Base-by-base conservation (phyloP, 75 land plant genomes). In the Sequoiadendron giganteum region DNA sequence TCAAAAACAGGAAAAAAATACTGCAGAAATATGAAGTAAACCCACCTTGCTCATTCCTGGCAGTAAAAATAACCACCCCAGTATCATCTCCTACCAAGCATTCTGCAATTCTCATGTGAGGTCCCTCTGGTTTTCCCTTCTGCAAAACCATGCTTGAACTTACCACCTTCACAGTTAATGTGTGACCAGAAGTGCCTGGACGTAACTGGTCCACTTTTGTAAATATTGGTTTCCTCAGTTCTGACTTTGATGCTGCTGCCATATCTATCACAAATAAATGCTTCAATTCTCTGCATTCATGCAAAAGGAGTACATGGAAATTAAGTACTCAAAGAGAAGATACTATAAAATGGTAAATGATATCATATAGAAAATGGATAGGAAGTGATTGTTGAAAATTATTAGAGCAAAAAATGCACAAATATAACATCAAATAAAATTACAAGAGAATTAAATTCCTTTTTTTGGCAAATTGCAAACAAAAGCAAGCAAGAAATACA, bases 21-120 rank as follows among this genome's bases (percentile, higher is more conserved):
- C 43, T 52, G 55, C 55, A 52, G 15, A 52, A 14, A 52, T 52
- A 2, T 52, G 16, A 14, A 52, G 10, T 7, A 70, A 72, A n/a
- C 34, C 10, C 10, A 94, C 95, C 95, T 88, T 95, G 95, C 55
- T 95, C 95, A 75, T 95, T 95, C 28, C 95, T 87, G 49, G 95
- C 95, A 19, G 95, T 95, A 88, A 95, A 95, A 55, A 95, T 83
- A 70, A 95, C 91, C 72, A 91, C 91, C 2, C 93, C 95, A 72
- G 95, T 93, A 16, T 95, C 92, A 70, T 95, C 95, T 0, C 93
- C 95, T 34, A 95, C 90, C 55, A 93, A 73, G 82, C 95, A 95
- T 88, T 95, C 95, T 1, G 94, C 90, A 86, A 95, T 93, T 48
- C 93, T 93, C 52, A 91, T 92, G 80, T 93, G 91, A 43, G 88